Evolutionary conservation across 2,329 filamentous ascomycete genomes (phyloP).

Genomic region (Fonsecaea monophora): DNA sequence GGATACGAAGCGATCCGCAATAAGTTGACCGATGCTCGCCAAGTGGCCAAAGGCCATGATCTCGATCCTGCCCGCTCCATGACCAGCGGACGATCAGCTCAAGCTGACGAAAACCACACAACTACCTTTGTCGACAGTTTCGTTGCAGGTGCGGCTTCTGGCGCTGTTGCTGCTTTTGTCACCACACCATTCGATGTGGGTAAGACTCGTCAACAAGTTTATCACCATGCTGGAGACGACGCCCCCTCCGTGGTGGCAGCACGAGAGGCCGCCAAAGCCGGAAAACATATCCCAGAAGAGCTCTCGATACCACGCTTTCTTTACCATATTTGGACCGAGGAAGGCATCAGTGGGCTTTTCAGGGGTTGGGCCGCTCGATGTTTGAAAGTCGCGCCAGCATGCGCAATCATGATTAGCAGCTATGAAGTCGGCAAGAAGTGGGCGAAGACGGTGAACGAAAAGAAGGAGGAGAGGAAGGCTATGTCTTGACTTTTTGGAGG

Average conservation of each 20-base stretch:
- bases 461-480: slow-evolving; percentile 44
- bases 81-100: slow-evolving; percentile 53
- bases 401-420: slow-evolving; percentile 98
- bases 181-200: slow-evolving; percentile 98
- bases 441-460: slow-evolving; percentile 76
- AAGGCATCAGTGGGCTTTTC: slow-evolving; percentile 82
- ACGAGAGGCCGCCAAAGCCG: slow-evolving; percentile 31
- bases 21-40: slow-evolving; percentile 71
- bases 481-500: slow-evolving; percentile 8
- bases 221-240: slow-evolving; percentile 63
- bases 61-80: slow-evolving; percentile 50
- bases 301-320: slow-evolving; percentile 80
- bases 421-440: slow-evolving; percentile 95
- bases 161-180: slow-evolving; percentile 81
- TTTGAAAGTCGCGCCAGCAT: slow-evolving; percentile 92
- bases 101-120: slow-evolving; percentile 71
- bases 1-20: slow-evolving; percentile 88
- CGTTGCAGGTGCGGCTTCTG: slow-evolving; percentile 80
- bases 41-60: slow-evolving; percentile 55
- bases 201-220: slow-evolving; percentile 92
- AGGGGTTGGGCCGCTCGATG: slow-evolving; percentile 90
- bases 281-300: slow-evolving; percentile 67
- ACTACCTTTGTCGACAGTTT: slow-evolving; percentile 90
- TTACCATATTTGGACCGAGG: slow-evolving; percentile 87
- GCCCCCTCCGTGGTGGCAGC: slow-evolving; percentile 36